These are phyloP conservation scores for Cryptosporidium viatorum DNA, from an alignment of 169 alveolate genomes.

Conservation along the genomic window DNA sequence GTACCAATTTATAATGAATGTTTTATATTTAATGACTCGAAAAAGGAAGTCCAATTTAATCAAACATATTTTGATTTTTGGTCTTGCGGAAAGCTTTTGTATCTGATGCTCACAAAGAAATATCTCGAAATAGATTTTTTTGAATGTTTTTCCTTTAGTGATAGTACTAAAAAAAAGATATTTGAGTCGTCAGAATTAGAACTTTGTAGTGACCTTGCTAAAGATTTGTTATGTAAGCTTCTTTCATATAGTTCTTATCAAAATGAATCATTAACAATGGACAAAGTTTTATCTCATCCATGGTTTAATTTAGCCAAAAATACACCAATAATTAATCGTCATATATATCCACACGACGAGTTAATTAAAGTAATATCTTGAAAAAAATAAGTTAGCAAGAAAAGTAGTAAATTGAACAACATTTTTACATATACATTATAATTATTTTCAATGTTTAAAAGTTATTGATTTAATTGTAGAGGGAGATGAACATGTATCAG, in stretches of 20 bases:
- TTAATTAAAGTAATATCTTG: constrained; percentile 2
- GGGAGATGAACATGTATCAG: constrained; percentile 53
- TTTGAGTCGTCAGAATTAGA: constrained; percentile 42
- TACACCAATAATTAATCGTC: constrained; percentile 24
- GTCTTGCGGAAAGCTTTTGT: constrained; percentile 62
- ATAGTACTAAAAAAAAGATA: constrained; percentile 3
- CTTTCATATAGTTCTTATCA: constrained; percentile 72
- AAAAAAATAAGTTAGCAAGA: background rate
- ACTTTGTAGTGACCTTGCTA: constrained; percentile 30
- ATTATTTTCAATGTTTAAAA: constrained; percentile 52
- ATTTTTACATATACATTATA: background rate
- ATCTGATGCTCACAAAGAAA: constrained; percentile 28
- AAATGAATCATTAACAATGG: constrained; percentile 15
- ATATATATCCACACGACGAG: constrained; percentile 53
- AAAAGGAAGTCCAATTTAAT: constrained; percentile 14
- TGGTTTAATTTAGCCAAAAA: constrained; percentile 55
- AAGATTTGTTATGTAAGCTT: constrained; percentile 78
- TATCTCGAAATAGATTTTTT: constrained; percentile 43
- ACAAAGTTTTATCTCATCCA: constrained; percentile 35
- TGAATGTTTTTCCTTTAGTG: background rate
- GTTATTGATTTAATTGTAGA: constrained; percentile 72
- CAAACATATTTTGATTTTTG: constrained; percentile 51
- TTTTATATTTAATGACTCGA: constrained; percentile 10
- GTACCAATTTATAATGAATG: background rate
- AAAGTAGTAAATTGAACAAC: background rate